phyloP scores from a whole-genome alignment of 1,284 basidiomycete genomes.

The Stereum hirsutum region DNA sequence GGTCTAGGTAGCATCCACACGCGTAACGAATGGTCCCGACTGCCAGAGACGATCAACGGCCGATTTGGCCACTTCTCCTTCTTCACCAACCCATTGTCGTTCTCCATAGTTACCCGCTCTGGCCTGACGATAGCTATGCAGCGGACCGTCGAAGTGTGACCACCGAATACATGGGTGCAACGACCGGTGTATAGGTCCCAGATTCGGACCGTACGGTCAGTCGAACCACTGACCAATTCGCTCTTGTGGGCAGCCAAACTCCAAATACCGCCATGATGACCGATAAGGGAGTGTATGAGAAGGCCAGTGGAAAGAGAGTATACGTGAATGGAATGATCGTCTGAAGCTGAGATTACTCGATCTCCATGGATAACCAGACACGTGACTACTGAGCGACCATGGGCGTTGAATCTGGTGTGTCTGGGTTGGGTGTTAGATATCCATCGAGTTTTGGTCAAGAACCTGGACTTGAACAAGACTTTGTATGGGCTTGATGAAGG shows the following conservation, averaged over 20 bases:
- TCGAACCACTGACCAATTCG: conserved; percentile 89
- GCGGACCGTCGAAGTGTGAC: conserved; percentile 89
- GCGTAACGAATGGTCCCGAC: conserved; percentile 81
- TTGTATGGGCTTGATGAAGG: conserved; percentile 79
- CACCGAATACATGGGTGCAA: conserved; percentile 87
- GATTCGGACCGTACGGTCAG: conserved; percentile 88
- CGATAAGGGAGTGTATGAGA: conserved; percentile 66
- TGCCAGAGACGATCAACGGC: conserved; percentile 88
- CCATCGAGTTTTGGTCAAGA: conserved; percentile 75
- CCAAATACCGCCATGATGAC: conserved; percentile 95
- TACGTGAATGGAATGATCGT: conserved; percentile 89
- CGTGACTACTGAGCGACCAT: conserved; percentile 86
- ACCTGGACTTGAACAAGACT: conserved; percentile 77
- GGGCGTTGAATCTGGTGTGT: conserved; percentile 77
- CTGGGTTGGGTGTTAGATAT: conserved; percentile 61
- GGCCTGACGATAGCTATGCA: conserved; percentile 88
- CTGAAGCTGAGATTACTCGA: conserved; percentile 91
- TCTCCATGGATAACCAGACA: conserved; percentile 89
- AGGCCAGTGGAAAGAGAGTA: conserved; percentile 82
- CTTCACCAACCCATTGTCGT: conserved; percentile 43
- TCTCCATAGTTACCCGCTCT: conserved; percentile 67
- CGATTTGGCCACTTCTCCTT: conserved; percentile 79
- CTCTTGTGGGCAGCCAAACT: conserved; percentile 80
- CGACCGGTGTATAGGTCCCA: conserved; percentile 80
- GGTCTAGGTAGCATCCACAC: conserved; percentile 85